Conservation (phyloP, 768 basidiomycete species). For the Sporobolomyces phaffii region DNA sequence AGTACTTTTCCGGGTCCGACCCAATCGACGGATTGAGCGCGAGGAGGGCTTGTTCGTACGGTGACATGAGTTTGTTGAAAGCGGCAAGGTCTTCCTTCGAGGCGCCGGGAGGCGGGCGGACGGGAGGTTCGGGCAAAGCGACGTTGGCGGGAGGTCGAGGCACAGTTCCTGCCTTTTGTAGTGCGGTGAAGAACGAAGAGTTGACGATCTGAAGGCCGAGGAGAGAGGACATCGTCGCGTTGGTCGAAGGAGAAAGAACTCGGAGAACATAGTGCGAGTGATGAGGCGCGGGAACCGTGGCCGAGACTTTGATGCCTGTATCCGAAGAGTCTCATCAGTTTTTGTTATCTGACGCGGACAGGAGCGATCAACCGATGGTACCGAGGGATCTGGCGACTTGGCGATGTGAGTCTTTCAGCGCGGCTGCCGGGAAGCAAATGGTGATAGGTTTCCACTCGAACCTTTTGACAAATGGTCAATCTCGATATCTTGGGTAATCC, state of each 20-base stretch:
- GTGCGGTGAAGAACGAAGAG: not conserved
- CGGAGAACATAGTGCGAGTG: conserved; percentile 19
- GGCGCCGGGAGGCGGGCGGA: not conserved
- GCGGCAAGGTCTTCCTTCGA: conserved; percentile 1
- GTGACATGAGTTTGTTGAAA: not conserved
- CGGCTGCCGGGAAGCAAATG: not conserved
- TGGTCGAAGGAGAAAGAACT: not conserved
- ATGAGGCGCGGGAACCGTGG: conserved; percentile 3
- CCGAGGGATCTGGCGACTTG: not conserved
- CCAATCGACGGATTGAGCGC: conserved; percentile 16
- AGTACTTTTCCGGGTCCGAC: not conserved
- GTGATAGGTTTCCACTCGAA: conserved; percentile 24
- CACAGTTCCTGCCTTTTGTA: not conserved
- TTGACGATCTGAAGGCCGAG: not conserved
- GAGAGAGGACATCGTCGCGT: conserved; percentile 10
- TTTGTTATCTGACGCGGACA: too few species aligned
- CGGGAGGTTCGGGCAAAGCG: not conserved
- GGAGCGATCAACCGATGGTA: too few species aligned
- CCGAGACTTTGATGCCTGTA: conserved; percentile 31
- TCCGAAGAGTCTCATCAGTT: too few species aligned
- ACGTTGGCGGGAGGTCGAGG: not conserved
- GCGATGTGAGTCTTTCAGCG: not conserved
- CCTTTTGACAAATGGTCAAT: too few species aligned
- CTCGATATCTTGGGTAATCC: too few species aligned
- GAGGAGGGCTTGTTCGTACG: conserved; percentile 17